These are phyloP conservation scores for Filobasidium uniguttulatum DNA, from an alignment of 1,284 basidiomycete genomes.

Conservation along the genomic window DNA sequence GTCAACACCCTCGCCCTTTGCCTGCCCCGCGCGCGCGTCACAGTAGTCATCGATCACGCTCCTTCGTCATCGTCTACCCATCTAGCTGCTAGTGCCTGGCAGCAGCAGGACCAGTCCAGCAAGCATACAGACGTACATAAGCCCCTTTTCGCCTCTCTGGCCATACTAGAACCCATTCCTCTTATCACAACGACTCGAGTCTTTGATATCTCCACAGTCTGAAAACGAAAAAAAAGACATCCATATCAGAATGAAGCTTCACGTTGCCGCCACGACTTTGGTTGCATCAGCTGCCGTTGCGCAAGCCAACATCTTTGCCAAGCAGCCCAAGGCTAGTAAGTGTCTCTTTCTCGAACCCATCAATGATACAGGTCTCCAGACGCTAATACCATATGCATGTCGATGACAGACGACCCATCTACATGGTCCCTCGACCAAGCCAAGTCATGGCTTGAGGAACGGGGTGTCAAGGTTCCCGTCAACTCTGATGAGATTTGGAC, in stretches of 20 bases:
- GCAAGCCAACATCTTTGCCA: slow-evolving; percentile 29
- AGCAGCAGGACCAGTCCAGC: no score
- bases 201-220: background rate
- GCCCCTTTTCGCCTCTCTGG: background rate
- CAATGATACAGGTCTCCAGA: slow-evolving; percentile 14
- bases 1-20: no score
- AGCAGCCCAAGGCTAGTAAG: slow-evolving; percentile 16
- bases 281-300: slow-evolving; percentile 13
- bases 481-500: slow-evolving; percentile 17
- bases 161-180: background rate
- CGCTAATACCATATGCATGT: slow-evolving; percentile 3
- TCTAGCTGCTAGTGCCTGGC: no score
- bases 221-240: background rate
- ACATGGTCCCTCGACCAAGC: slow-evolving; percentile 14
- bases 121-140: no score
- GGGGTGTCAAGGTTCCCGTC: slow-evolving; percentile 11
- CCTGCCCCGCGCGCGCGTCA: no score
- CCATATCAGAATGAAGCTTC: slow-evolving; percentile 13
- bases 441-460: slow-evolving; percentile 12
- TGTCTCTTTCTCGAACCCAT: slow-evolving; percentile 22
- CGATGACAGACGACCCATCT: slow-evolving; percentile 14
- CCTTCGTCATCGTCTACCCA: no score
- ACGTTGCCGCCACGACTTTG: slow-evolving; percentile 15
- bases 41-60: no score
- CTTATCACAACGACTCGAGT: background rate